Conservation (phyloP, 2,329 filamentous ascomycete species). For the Microdochium nivale region DNA sequence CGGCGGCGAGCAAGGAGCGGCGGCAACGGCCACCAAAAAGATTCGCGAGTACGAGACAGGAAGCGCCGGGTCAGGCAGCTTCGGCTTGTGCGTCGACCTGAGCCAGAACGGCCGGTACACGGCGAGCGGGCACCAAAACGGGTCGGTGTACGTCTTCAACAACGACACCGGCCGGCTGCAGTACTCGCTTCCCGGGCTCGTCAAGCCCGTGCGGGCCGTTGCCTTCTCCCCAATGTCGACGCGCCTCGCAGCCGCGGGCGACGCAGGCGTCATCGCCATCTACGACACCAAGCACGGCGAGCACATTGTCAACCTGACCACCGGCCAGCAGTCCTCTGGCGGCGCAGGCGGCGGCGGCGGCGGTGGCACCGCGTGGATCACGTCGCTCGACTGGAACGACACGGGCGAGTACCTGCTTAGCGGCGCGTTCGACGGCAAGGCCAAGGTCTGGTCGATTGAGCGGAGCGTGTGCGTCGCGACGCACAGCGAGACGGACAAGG, state of each 20-base stretch:
- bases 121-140: slow-evolving; percentile 87
- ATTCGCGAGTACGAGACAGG: slow-evolving; percentile 78
- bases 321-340: slow-evolving; percentile 81
- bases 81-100: slow-evolving; percentile 81
- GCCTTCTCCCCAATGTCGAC: slow-evolving; percentile 82
- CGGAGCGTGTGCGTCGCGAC: slow-evolving; percentile 80
- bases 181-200: slow-evolving; percentile 75
- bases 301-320: slow-evolving; percentile 70
- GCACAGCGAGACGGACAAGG: slow-evolving; percentile 81
- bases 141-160: slow-evolving; percentile 88
- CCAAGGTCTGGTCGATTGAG: slow-evolving; percentile 92
- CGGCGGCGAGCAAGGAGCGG: no score
- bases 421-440: slow-evolving; percentile 85
- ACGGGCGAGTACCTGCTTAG: slow-evolving; percentile 88
- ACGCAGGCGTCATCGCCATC: slow-evolving; percentile 78
- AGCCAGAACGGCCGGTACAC: slow-evolving; percentile 73
- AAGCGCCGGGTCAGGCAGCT: slow-evolving; percentile 65
- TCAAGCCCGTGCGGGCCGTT: slow-evolving; percentile 77
- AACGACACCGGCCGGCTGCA: slow-evolving; percentile 79
- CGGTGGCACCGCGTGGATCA: slow-evolving; percentile 74
- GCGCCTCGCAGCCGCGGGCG: slow-evolving; percentile 81
- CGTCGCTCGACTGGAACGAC: slow-evolving; percentile 85
- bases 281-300: slow-evolving; percentile 92
- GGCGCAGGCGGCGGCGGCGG: slow-evolving; percentile 44
- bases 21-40: no score